phyloP scores from a whole-genome alignment of 352 stramenopile species.

The Sclerospora graminicola region DNA sequence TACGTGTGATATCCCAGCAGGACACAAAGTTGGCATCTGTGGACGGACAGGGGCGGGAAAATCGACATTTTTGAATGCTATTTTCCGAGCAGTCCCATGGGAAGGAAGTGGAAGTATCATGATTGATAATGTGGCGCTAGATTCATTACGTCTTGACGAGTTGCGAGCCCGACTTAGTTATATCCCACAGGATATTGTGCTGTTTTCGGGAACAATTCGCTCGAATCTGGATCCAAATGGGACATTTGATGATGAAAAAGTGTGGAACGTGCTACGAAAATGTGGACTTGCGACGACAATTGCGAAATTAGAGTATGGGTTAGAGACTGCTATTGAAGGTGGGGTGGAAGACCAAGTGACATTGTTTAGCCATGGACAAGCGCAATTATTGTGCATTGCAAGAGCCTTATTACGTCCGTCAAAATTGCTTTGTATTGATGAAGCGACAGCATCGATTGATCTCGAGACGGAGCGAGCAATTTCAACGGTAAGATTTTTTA shows the following conservation, averaged over 20 bases:
- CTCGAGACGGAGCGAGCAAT: slow-evolving; percentile 77
- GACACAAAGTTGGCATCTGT: slow-evolving; percentile 73
- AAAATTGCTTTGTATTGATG: slow-evolving; percentile 91
- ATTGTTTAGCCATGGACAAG: slow-evolving; percentile 65
- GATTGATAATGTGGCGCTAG: slow-evolving; percentile 69
- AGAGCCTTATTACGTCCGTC: slow-evolving; percentile 78
- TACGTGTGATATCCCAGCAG: slow-evolving; percentile 33
- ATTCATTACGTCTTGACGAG: slow-evolving; percentile 42
- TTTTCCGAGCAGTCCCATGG: slow-evolving; percentile 69
- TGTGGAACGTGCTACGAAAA: slow-evolving; percentile 49
- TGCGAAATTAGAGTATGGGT: slow-evolving; percentile 26
- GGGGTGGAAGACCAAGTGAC: slow-evolving; percentile 23
- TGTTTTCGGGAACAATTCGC: slow-evolving; percentile 76
- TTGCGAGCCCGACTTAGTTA: slow-evolving; percentile 68
- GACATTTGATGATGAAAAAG: slow-evolving; percentile 25
- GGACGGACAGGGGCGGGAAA: slow-evolving; percentile 88
- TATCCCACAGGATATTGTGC: slow-evolving; percentile 71
- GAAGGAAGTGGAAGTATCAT: slow-evolving; percentile 32
- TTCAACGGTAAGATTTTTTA: slow-evolving; percentile 32
- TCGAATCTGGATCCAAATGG: slow-evolving; percentile 76
- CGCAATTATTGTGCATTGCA: slow-evolving; percentile 66
- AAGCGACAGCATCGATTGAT: slow-evolving; percentile 87
- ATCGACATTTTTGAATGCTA: slow-evolving; percentile 67
- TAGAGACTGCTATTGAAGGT: slow-evolving; percentile 40
- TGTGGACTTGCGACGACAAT: slow-evolving; percentile 39